Conservation (phyloP, 1,284 basidiomycete species). For the Ceratobasidium sp. region DNA sequence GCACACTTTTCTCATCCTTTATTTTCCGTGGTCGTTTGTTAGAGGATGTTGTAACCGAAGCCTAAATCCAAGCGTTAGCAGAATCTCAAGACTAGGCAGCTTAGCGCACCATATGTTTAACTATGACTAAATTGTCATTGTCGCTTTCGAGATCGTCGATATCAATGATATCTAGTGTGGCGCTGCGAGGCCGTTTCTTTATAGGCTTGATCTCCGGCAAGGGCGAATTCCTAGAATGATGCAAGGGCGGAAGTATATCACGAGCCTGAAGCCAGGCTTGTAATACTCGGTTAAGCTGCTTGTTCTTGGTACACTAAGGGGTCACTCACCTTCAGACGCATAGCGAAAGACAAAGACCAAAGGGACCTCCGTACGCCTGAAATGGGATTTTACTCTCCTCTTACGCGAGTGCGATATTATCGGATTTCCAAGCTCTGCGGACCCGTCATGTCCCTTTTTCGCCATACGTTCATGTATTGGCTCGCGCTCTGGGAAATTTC, state of each 20-base stretch:
- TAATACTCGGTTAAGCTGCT: too few relatives aligned
- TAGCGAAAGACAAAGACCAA: conserved; percentile 28
- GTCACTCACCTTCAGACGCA: conserved; percentile 22
- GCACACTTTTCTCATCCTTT: neutral
- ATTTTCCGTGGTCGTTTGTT: neutral
- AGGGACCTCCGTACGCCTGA: neutral
- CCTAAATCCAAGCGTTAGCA: neutral
- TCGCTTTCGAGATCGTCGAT: conserved; percentile 22
- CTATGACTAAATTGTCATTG: conserved; percentile 9
- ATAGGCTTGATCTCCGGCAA: neutral
- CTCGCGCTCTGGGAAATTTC: neutral
- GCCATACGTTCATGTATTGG: conserved; percentile 20
- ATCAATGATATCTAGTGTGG: conserved; percentile 11
- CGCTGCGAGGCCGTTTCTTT: conserved; percentile 1
- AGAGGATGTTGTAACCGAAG: neutral
- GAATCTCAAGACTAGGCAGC: too few relatives aligned
- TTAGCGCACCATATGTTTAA: conserved; percentile 11
- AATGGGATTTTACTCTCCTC: neutral
- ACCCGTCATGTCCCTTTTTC: conserved; percentile 20
- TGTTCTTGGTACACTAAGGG: neutral
- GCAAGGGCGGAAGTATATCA: neutral
- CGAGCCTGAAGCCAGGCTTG: conserved; percentile 15
- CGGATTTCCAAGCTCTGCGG: conserved; percentile 21
- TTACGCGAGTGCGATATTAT: neutral
- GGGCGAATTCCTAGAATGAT: neutral